These are phyloP conservation scores for Trematosphaeria pertusa DNA, from an alignment of 2,329 filamentous ascomycete species.

Conservation along the genomic window DNA sequence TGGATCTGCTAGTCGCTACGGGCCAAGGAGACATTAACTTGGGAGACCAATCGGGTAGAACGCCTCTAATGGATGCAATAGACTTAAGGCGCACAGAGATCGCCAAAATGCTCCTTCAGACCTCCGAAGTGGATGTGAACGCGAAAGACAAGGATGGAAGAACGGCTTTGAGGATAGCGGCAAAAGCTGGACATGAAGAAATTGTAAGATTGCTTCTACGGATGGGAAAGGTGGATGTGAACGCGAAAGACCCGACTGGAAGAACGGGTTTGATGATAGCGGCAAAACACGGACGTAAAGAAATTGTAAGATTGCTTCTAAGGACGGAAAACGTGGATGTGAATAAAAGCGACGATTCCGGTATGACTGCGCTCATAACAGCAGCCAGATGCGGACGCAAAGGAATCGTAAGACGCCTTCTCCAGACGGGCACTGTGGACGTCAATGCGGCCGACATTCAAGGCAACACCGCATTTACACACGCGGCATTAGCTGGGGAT, in stretches of 20 bases:
- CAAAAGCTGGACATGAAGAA: conserved; percentile 5
- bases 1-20: conserved; percentile 2
- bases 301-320: conserved; percentile 7
- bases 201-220: conserved; percentile 8
- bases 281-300: neutral
- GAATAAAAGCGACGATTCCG: neutral
- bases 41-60: neutral
- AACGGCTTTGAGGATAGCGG: conserved; percentile 3
- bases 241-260: conserved; percentile 1
- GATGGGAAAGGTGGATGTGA: conserved; percentile 4
- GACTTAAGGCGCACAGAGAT: no score
- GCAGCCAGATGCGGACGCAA: neutral
- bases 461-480: neutral
- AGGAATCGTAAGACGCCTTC: neutral
- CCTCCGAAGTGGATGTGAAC: conserved; percentile 2
- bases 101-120: conserved; percentile 7
- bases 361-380: conserved; percentile 1
- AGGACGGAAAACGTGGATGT: conserved; percentile 2
- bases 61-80: neutral
- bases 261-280: conserved; percentile 3
- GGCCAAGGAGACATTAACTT: neutral
- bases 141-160: neutral
- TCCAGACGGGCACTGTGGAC: neutral
- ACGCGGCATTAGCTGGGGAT: neutral
- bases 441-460: neutral